Evolutionary conservation across 768 basidiomycete genomes (phyloP), one percentile per base, ranked within the genome.

Genomic region (Rhizopogon rudus): DNA sequence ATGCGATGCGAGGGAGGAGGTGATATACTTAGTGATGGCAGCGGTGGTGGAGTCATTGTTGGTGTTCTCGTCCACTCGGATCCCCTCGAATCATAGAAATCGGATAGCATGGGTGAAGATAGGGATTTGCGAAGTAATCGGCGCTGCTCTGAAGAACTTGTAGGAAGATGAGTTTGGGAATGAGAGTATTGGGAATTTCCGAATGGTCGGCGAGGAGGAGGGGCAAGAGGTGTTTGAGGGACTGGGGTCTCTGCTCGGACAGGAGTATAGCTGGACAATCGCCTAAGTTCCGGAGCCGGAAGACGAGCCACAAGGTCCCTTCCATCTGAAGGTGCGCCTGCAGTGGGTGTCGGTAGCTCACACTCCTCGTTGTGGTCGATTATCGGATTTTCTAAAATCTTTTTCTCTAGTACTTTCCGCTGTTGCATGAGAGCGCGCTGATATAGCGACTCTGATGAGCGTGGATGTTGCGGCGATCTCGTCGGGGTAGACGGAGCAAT

Each of bases 161-260:
- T 54, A 6, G 65, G 66, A 25, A 84, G 65, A 57, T 81, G 74
- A 6, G 81, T 81, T 60, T 86, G 83, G 2, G 86, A 87, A 39
- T 75, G 67, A 13, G 84, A 87, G 60, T 78, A 79, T 17, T 77
- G 64, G 8, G 78, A 70, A 4, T 60, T 71, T 40, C 61, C 51
- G 54, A 78, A 65, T 29, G 78, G 67, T 60, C 76, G 70, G 60
- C 76, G 78, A 9, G 88, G 88, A 5, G 88, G 82, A 37, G 87
- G 88, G 2, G 82, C 75, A 17, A 91, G 75, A 20, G 87, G 83
- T 1, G 77, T 81, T 57, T 84, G 70, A 20, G 77, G 82, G 9
- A 77, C 80, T 12, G 88, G 89, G 0, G 86, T 88, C 57, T 86
- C 85, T 13, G 81, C 83, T 14, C 88, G 83, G 35, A 72, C 58